phyloP scores from a whole-genome alignment of 345 rosid species.

The Mercurialis annua region DNA sequence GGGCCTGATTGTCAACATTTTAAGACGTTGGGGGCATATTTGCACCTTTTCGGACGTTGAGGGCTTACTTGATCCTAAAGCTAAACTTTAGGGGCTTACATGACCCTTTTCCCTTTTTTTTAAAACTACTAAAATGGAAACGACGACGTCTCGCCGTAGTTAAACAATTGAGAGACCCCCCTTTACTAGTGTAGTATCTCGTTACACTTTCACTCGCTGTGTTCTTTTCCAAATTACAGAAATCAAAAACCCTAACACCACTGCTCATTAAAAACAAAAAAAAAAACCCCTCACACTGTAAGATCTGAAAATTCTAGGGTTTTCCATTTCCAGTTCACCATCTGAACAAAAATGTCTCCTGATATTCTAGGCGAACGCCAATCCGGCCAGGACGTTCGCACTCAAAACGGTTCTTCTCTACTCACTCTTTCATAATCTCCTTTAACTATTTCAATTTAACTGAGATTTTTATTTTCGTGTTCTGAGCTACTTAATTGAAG shows the following conservation, averaged over 20 bases:
- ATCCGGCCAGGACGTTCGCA: constrained; percentile 92
- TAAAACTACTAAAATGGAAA: too few species aligned
- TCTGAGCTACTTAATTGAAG: neutral
- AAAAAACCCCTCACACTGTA: too few species aligned
- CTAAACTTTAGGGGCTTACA: too few species aligned
- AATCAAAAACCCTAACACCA: neutral
- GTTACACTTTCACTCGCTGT: neutral
- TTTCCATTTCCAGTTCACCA: neutral
- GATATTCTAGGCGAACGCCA: constrained; percentile 94
- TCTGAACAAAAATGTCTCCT: constrained; percentile 48
- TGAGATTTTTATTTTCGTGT: neutral
- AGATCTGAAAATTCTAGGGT: constrained; percentile 34
- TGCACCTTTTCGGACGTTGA: too few species aligned
- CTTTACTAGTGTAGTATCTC: constrained; percentile 8
- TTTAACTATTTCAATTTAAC: neutral
- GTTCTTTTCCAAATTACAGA: neutral
- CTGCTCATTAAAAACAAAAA: too few species aligned
- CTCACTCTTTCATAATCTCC: neutral
- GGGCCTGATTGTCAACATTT: too few species aligned
- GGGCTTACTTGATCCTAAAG: too few species aligned
- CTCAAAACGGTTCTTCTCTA: constrained; percentile 67
- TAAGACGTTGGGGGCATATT: too few species aligned
- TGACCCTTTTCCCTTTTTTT: too few species aligned
- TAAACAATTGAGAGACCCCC: too few species aligned
- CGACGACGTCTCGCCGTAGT: too few species aligned